phyloP scores from a whole-genome alignment of 306 rosid species.

The Medicago arabica region DNA sequence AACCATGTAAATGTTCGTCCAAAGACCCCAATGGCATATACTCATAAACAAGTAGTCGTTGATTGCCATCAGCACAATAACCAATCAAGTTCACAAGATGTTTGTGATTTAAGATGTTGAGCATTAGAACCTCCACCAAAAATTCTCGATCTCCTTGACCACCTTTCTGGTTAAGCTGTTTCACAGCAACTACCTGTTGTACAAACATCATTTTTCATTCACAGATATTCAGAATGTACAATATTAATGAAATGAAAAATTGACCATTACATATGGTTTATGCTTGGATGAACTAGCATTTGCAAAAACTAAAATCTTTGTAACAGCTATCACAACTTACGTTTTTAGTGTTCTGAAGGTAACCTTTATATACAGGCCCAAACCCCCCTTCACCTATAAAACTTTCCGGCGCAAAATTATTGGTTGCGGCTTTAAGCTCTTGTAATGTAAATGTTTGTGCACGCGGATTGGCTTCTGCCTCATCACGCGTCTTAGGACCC shows the following conservation, averaged over 20 bases:
- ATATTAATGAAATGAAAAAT: neutral
- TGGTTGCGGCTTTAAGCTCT: constrained; percentile 78
- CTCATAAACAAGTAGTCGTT: constrained; percentile 85
- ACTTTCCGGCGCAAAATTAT: constrained; percentile 69
- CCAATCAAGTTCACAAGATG: constrained; percentile 88
- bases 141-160: constrained; percentile 87
- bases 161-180: constrained; percentile 80
- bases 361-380: constrained; percentile 83
- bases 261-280: too few relatives aligned
- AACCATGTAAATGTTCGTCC: constrained; percentile 87
- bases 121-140: constrained; percentile 87
- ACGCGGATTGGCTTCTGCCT: constrained; percentile 63
- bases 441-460: constrained; percentile 78
- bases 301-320: too few relatives aligned
- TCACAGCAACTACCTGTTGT: constrained; percentile 78
- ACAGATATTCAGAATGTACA: neutral
- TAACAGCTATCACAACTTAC: constrained; percentile 41
- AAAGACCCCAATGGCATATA: constrained; percentile 92
- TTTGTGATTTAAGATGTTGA: constrained; percentile 78
- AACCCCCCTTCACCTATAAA: constrained; percentile 85
- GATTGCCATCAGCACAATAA: constrained; percentile 85
- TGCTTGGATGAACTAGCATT: neutral
- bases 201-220: constrained; percentile 38
- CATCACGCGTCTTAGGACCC: constrained; percentile 70
- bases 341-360: constrained; percentile 67